A percentile compares a stretch with the other conserved stretches of the same genome.
Evolutionary conservation across 306 rosid species (phyloP).

Genomic region (Dalbergia cultrata): DNA sequence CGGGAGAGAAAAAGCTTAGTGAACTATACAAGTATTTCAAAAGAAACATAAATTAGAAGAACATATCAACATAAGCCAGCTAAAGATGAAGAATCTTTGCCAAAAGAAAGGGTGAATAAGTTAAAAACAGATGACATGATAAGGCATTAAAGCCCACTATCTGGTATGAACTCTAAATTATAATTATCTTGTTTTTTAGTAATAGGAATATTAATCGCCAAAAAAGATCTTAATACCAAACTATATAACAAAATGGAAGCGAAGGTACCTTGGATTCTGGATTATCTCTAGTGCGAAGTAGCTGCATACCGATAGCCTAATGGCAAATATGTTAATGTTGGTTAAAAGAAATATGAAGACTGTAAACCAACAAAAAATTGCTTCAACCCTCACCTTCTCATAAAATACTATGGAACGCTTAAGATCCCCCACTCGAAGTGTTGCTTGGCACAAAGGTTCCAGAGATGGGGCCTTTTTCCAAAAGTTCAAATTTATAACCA

Average conservation of each 20-base stretch:
- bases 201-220: conserved; percentile 8
- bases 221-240: conserved; percentile 5
- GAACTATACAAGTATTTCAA: conserved; percentile 3
- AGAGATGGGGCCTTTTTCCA: conserved; percentile 88
- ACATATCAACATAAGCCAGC: conserved; percentile 21
- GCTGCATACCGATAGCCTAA: conserved; percentile 95
- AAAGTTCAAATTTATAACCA: conserved; percentile 90
- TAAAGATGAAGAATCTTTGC: conserved; percentile 11
- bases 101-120: not conserved
- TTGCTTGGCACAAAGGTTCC: conserved; percentile 94
- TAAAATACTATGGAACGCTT: conserved; percentile 90
- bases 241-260: conserved; percentile 24
- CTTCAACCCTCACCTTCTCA: conserved; percentile 73
- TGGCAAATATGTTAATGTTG: conserved; percentile 26
- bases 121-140: conserved; percentile 28
- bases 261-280: conserved; percentile 87
- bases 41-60: conserved; percentile 27
- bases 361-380: conserved; percentile 35
- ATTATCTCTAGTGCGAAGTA: conserved; percentile 81
- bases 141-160: conserved; percentile 26
- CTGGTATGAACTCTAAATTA: conserved; percentile 3
- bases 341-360: conserved; percentile 20
- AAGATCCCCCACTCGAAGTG: conserved; percentile 96
- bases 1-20: not conserved
- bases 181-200: conserved; percentile 11